Conservation (phyloP, 805 yeast genomes). For the Wilhelminamyces savonicus region DNA sequence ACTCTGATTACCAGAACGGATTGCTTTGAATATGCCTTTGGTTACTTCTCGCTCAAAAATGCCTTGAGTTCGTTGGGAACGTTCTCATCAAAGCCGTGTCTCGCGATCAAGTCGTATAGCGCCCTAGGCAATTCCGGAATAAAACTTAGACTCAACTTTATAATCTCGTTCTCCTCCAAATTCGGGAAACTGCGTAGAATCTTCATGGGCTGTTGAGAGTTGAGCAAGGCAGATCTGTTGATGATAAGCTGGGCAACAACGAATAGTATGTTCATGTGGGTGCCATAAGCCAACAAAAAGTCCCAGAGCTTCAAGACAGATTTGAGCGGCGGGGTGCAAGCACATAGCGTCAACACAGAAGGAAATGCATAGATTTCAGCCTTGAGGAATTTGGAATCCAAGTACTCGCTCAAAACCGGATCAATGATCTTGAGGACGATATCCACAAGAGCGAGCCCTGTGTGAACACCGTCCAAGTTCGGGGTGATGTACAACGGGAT, state of each 20-base stretch:
- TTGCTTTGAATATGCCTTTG: conserved; percentile 11
- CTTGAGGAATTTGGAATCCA: conserved; percentile 60
- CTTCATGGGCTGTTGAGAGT: conserved; percentile 65
- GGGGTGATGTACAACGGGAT: conserved; percentile 78
- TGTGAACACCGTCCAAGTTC: conserved; percentile 73
- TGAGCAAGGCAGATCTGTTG: conserved; percentile 57
- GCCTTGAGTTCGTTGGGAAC: conserved; percentile 30
- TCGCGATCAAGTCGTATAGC: conserved; percentile 54
- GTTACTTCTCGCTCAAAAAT: not conserved
- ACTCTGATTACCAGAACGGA: conserved; percentile 48
- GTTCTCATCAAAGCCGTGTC: conserved; percentile 54
- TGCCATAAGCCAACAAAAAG: conserved; percentile 83
- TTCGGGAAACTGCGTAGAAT: conserved; percentile 66
- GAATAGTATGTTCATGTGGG: conserved; percentile 79
- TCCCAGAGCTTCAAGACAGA: conserved; percentile 84
- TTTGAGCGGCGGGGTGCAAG: conserved; percentile 79
- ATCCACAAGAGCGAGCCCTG: conserved; percentile 72
- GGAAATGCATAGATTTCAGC: conserved; percentile 87
- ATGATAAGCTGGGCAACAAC: conserved; percentile 77
- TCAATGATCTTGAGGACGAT: conserved; percentile 65
- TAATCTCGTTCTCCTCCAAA: conserved; percentile 66
- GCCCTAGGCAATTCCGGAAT: conserved; percentile 66
- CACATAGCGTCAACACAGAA: conserved; percentile 74
- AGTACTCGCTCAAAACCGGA: conserved; percentile 54
- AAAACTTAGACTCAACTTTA: conserved; percentile 73